Conservation (phyloP, 2,329 filamentous ascomycete species). For the Penicillium polonicum region DNA sequence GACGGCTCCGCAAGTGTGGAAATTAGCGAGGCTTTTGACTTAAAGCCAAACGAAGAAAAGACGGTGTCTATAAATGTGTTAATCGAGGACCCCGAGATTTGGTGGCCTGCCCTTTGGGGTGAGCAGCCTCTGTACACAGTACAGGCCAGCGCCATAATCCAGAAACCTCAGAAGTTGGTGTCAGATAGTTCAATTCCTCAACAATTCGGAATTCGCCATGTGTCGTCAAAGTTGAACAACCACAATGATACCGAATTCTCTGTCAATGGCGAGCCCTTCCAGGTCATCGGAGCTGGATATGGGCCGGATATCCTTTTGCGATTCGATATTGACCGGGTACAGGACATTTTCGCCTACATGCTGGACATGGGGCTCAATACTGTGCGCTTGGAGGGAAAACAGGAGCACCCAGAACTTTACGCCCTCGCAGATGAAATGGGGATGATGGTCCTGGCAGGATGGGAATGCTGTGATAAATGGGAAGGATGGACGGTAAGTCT, state of each 20-base stretch:
- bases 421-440: conserved; percentile 59
- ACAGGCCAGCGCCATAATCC: conserved; percentile 29
- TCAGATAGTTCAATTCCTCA: conserved; percentile 39
- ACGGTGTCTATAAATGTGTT: conserved; percentile 42
- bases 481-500: conserved; percentile 54
- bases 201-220: conserved; percentile 56
- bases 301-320: conserved; percentile 62
- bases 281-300: conserved; percentile 62
- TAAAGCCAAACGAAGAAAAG: conserved; percentile 41
- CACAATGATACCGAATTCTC: conserved; percentile 57
- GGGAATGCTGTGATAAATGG: conserved; percentile 70
- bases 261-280: conserved; percentile 59
- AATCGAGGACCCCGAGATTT: conserved; percentile 51
- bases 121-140: conserved; percentile 53
- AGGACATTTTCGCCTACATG: conserved; percentile 52
- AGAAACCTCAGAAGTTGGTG: conserved; percentile 4
- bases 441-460: conserved; percentile 62
- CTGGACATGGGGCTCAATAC: conserved; percentile 64
- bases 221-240: conserved; percentile 52
- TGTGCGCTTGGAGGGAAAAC: conserved; percentile 63
- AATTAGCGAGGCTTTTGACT: conserved; percentile 35
- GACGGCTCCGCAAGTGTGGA: conserved; percentile 12
- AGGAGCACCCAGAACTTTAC: conserved; percentile 63
- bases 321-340: conserved; percentile 52
- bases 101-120: conserved; percentile 64